Conservation (phyloP, 2,329 filamentous ascomycete genomes). For the Trichothecium roseum region DNA sequence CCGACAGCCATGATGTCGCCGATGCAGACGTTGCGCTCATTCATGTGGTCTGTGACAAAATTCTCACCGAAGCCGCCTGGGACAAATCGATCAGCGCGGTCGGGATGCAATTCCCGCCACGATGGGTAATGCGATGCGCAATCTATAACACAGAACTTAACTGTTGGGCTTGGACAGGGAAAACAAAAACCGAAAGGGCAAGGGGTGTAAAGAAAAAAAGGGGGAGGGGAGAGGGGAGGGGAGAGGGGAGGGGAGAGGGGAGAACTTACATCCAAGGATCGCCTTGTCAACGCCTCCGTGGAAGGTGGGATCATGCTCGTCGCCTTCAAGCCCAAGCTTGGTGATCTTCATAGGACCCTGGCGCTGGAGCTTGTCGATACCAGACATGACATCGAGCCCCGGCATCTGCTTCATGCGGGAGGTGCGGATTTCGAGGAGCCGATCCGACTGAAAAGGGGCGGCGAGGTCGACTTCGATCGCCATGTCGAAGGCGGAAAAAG, state of each 20-base stretch:
- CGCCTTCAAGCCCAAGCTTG: constrained; percentile 40
- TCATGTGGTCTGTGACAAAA: constrained; percentile 45
- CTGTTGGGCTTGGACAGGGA: no score
- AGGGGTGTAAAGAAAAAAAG: no score
- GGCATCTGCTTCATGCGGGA: constrained; percentile 45
- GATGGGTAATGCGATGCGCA: constrained; percentile 46
- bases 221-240: no score
- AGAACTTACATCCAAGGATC: constrained; percentile 41
- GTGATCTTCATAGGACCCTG: constrained; percentile 33
- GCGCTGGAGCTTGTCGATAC: constrained; percentile 43
- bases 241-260: not conserved
- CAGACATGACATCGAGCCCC: constrained; percentile 39
- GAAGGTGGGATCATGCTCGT: constrained; percentile 52
- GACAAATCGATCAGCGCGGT: constrained; percentile 37
- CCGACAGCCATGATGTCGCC: constrained; percentile 48
- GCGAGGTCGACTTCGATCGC: constrained; percentile 10
- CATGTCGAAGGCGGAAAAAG: no score
- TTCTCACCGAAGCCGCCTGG: constrained; percentile 57
- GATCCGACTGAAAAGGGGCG: constrained; percentile 34
- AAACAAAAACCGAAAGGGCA: no score
- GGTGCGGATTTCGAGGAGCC: constrained; percentile 44
- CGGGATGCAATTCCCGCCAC: constrained; percentile 44
- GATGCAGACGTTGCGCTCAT: constrained; percentile 55
- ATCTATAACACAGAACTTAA: no score
- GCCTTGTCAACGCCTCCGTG: constrained; percentile 57